A percentile compares a stretch with the other conserved stretches of the same genome.
Evolutionary conservation across 1,284 basidiomycete genomes (phyloP).

Genomic region (Rhodotorula glutinis): DNA sequence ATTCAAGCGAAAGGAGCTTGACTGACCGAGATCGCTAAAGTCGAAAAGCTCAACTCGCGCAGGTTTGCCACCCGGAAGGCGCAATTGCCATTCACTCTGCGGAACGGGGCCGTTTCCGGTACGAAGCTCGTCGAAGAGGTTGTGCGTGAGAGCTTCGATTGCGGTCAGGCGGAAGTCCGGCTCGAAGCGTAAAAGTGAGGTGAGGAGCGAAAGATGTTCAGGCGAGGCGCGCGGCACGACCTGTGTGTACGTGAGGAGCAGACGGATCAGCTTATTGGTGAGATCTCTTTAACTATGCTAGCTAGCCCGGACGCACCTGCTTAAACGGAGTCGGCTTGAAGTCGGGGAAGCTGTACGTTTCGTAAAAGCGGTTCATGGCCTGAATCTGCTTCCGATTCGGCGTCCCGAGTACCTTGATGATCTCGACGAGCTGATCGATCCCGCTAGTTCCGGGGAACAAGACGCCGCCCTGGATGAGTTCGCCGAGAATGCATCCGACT

Average conservation of each 20-base stretch:
- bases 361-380: slow-evolving; percentile 98
- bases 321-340: slow-evolving; percentile 62
- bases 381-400: slow-evolving; percentile 94
- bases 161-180: slow-evolving; percentile 84
- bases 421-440: slow-evolving; percentile 98
- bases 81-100: not conserved
- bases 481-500: slow-evolving; percentile 98
- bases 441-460: slow-evolving; percentile 92
- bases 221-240: slow-evolving; percentile 93
- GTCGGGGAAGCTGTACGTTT: slow-evolving; percentile 99
- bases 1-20: not conserved
- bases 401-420: slow-evolving; percentile 98
- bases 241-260: too few species aligned
- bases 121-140: slow-evolving; percentile 91
- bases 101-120: not conserved
- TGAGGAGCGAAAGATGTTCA: slow-evolving; percentile 91
- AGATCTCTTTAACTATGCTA: too few species aligned
- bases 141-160: slow-evolving; percentile 75
- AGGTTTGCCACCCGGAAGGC: slow-evolving; percentile 15
- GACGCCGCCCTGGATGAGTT: slow-evolving; percentile 95
- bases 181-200: slow-evolving; percentile 92
- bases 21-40: slow-evolving; percentile 16
- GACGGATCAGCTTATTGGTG: too few species aligned
- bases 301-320: slow-evolving; percentile 60
- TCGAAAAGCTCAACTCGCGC: slow-evolving; percentile 12